These are phyloP conservation scores for Kappamyces sp. DNA, from an alignment of 192 early-diverging fungal species.

Conservation along the genomic window DNA sequence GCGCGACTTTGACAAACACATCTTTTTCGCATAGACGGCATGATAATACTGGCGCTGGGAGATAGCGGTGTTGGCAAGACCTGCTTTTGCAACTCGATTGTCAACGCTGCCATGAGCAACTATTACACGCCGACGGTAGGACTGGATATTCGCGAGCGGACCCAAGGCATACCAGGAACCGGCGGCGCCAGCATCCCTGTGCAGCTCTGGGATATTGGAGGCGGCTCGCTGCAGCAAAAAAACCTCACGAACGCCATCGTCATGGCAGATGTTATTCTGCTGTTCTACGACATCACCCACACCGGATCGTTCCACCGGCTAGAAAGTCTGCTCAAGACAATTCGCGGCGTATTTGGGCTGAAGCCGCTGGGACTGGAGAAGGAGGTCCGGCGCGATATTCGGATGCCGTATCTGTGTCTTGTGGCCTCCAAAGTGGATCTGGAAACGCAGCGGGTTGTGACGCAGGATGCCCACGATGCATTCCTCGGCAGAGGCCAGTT, in stretches of 20 bases:
- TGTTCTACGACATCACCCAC: constrained; percentile 11
- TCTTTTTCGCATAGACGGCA: no score
- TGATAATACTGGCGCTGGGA: constrained; percentile 1
- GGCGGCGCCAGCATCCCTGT: not conserved
- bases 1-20: no score
- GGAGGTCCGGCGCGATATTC: no score
- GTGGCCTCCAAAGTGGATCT: no score
- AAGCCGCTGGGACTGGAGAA: no score
- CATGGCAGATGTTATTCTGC: constrained; percentile 1
- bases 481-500: no score
- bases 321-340: not conserved
- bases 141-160: not conserved
- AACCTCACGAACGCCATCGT: not conserved
- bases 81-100: not conserved
- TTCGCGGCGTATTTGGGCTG: not conserved
- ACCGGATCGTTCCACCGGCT: constrained; percentile 1
- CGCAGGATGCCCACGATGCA: no score
- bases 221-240: not conserved
- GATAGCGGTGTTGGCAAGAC: constrained; percentile 11
- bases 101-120: not conserved
- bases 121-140: constrained; percentile 3
- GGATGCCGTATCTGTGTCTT: no score
- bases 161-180: constrained; percentile 4
- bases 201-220: constrained; percentile 12
- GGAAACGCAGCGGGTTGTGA: no score